Evolutionary conservation across 805 yeast species (phyloP).

Genomic region (Blastobotrys robertii): DNA sequence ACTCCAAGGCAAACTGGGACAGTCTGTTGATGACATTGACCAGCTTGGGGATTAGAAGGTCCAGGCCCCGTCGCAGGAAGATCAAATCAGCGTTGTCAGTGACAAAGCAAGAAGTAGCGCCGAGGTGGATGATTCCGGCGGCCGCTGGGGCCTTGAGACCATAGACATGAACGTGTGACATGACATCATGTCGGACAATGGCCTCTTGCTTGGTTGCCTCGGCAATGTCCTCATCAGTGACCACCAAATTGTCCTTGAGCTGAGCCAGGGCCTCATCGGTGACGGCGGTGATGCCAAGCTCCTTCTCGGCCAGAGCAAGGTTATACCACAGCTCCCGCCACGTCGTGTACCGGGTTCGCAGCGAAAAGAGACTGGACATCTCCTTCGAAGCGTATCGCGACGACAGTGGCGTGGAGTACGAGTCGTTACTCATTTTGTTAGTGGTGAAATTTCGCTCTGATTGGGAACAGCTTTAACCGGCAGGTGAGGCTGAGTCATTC

Average conservation of each 20-base stretch:
- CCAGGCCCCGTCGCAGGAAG: constrained; percentile 92
- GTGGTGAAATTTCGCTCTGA: background rate
- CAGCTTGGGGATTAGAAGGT: constrained; percentile 82
- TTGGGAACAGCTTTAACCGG: background rate
- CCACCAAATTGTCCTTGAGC: constrained; percentile 65
- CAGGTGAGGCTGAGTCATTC: background rate
- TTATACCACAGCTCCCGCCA: constrained; percentile 98
- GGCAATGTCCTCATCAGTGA: constrained; percentile 88
- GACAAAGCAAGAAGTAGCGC: constrained; percentile 96
- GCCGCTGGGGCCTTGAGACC: constrained; percentile 92
- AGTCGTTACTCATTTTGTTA: constrained; percentile 45
- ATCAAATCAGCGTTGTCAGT: constrained; percentile 98
- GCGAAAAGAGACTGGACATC: constrained; percentile 87
- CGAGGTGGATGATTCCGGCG: constrained; percentile 94
- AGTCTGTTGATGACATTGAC: constrained; percentile 92
- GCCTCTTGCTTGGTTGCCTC: constrained; percentile 91
- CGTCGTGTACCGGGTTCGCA: constrained; percentile 89
- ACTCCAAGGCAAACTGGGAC: constrained; percentile 74
- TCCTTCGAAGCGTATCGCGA: constrained; percentile 97
- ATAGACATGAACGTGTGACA: constrained; percentile 97
- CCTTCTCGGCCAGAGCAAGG: constrained; percentile 90
- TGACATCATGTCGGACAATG: constrained; percentile 96
- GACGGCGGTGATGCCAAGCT: constrained; percentile 75
- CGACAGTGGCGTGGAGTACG: constrained; percentile 85
- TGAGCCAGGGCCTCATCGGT: constrained; percentile 87